Percentiles rank a stretch among this genome's conserved stretches.
phyloP scores from a whole-genome alignment of 2,329 filamentous ascomycete species.

The Nigrograna mackinnonii region DNA sequence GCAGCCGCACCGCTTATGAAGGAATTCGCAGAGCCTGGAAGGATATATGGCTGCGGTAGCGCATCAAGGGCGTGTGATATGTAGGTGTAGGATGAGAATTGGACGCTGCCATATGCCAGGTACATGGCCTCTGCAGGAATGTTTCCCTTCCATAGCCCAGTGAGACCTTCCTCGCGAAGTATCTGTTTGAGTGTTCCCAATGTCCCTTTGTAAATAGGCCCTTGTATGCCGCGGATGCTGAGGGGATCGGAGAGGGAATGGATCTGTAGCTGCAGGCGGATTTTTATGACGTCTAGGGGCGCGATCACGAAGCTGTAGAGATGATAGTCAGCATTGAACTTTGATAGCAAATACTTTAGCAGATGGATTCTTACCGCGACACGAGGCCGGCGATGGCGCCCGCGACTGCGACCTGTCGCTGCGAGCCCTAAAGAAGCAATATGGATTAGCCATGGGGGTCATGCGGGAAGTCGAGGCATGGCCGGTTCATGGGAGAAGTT shows the following conservation, averaged over 20 bases:
- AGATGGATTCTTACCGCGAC: conserved; percentile 65
- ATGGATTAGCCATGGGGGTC: not conserved
- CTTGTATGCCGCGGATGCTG: conserved; percentile 52
- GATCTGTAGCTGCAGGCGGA: conserved; percentile 90
- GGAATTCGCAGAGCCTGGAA: conserved; percentile 72
- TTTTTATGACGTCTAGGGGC: conserved; percentile 98
- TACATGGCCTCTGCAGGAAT: conserved; percentile 95
- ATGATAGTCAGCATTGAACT: not conserved
- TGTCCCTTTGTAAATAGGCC: conserved; percentile 71
- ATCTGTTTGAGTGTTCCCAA: conserved; percentile 77
- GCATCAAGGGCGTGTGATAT: conserved; percentile 68
- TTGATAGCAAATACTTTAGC: not conserved
- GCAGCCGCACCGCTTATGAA: conserved; percentile 84
- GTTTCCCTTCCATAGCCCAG: conserved; percentile 95
- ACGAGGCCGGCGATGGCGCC: conserved; percentile 80
- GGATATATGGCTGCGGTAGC: conserved; percentile 46
- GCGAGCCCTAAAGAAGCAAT: conserved; percentile 58
- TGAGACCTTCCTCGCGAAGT: conserved; percentile 77
- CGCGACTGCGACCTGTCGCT: conserved; percentile 66
- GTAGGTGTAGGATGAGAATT: conserved; percentile 87
- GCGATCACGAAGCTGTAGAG: conserved; percentile 79
- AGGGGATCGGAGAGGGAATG: conserved; percentile 79
- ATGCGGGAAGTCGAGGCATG: not conserved
- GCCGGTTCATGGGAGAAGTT: not conserved
- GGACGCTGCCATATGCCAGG: conserved; percentile 83